Percentiles rank a stretch among this genome's conserved stretches.
Evolutionary conservation across 306 rosid genomes (phyloP).

Genomic region (Cyamopsis tetragonoloba): DNA sequence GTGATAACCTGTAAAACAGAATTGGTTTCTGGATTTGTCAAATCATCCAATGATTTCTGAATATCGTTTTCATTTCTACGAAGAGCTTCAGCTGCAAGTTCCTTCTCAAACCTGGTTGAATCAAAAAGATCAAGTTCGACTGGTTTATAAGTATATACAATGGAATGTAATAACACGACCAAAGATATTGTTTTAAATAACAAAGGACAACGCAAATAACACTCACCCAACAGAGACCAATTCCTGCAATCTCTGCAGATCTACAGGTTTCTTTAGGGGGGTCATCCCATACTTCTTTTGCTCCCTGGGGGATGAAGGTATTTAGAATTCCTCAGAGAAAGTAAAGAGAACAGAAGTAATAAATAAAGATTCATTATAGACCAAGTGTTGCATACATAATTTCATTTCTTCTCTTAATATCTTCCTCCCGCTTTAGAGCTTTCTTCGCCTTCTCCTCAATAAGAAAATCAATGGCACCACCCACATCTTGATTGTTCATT

Average conservation of each 20-base stretch:
- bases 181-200: no score
- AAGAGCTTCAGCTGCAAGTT: conserved; percentile 75
- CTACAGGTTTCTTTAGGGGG: conserved; percentile 87
- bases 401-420: conserved; percentile 43
- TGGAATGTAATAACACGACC: background rate
- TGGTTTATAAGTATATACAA: background rate
- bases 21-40: conserved; percentile 62
- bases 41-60: conserved; percentile 60
- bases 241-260: conserved; percentile 63
- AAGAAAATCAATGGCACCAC: conserved; percentile 80
- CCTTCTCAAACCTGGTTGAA: conserved; percentile 53
- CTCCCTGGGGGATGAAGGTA: conserved; percentile 57
- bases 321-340: conserved; percentile 24
- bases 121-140: background rate
- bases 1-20: conserved; percentile 52
- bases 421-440: conserved; percentile 38
- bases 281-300: conserved; percentile 83
- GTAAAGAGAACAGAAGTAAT: background rate
- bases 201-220: no score
- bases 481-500: conserved; percentile 89
- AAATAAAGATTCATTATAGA: conserved; percentile 5
- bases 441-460: conserved; percentile 63
- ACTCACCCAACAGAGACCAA: conserved; percentile 81
- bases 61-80: conserved; percentile 63
- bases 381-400: conserved; percentile 47